Percentiles rank a stretch among this genome's conserved stretches.
phyloP scores from a whole-genome alignment of 805 yeast genomes.

The Candida sithepensis region DNA sequence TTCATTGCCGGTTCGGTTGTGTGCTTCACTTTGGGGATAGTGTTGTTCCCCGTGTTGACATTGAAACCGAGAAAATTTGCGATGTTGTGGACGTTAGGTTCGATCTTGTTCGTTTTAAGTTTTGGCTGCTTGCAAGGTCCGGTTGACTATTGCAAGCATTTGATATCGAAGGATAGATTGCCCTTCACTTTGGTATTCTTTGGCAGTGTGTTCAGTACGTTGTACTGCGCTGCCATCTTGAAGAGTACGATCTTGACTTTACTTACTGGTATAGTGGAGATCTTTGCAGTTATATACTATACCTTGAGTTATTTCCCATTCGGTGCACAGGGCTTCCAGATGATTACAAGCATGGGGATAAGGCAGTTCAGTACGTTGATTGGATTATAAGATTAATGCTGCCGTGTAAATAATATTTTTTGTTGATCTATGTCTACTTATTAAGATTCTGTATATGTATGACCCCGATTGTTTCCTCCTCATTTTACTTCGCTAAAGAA shows the following conservation, averaged over 20 bases:
- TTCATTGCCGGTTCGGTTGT: slow-evolving; percentile 74
- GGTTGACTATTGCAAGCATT: slow-evolving; percentile 67
- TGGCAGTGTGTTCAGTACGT: slow-evolving; percentile 71
- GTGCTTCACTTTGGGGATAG: slow-evolving; percentile 78
- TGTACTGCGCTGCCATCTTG: slow-evolving; percentile 69
- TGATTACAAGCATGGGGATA: slow-evolving; percentile 42
- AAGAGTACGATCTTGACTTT: slow-evolving; percentile 75
- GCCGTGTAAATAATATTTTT: neutral
- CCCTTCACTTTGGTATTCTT: slow-evolving; percentile 80
- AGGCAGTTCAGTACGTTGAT: slow-evolving; percentile 37
- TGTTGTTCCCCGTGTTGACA: slow-evolving; percentile 85
- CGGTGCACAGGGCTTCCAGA: slow-evolving; percentile 73
- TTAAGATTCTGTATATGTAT: neutral
- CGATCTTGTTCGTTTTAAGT: slow-evolving; percentile 78
- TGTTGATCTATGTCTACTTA: neutral
- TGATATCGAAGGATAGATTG: slow-evolving; percentile 69
- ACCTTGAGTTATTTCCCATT: slow-evolving; percentile 92
- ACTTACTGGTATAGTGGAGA: slow-evolving; percentile 69
- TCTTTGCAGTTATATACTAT: slow-evolving; percentile 86
- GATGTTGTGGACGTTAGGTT: slow-evolving; percentile 85
- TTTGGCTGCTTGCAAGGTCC: slow-evolving; percentile 95
- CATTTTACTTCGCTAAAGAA: too few relatives aligned
- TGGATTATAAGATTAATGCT: slow-evolving; percentile 28
- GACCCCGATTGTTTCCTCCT: neutral
- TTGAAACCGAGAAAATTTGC: slow-evolving; percentile 91